phyloP scores from a whole-genome alignment of 345 rosid genomes.

The Pistacia integerrima region DNA sequence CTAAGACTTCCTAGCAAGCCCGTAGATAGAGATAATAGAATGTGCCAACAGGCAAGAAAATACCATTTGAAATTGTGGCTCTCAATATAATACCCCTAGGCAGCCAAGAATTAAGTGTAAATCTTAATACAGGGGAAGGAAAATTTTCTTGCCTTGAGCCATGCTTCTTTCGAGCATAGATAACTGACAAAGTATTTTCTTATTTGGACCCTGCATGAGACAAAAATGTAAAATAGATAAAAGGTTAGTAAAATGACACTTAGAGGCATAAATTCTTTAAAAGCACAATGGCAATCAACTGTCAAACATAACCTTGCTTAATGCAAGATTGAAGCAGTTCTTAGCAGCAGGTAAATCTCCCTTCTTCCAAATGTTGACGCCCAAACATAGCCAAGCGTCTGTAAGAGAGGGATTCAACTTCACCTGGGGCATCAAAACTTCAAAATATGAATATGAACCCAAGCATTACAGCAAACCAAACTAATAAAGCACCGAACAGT shows the following conservation, averaged over 20 bases:
- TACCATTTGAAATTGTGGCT: not conserved
- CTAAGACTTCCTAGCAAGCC: not conserved
- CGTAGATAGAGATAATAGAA: not conserved
- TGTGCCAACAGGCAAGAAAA: slow-evolving; percentile 4
- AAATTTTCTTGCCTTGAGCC: slow-evolving; percentile 60
- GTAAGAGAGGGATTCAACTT: slow-evolving; percentile 78
- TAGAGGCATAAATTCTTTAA: not conserved
- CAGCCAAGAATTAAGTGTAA: slow-evolving; percentile 1
- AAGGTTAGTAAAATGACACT: not conserved
- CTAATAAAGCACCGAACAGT: not conserved
- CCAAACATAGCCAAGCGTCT: slow-evolving; percentile 77
- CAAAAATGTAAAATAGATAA: slow-evolving; percentile 6
- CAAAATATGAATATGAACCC: slow-evolving; percentile 12
- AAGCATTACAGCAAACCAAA: slow-evolving; percentile 18
- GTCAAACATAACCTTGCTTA: slow-evolving; percentile 52
- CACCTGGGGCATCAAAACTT: slow-evolving; percentile 46
- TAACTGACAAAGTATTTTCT: slow-evolving; percentile 64
- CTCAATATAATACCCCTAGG: not conserved
- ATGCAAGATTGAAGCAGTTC: slow-evolving; percentile 70
- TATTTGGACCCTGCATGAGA: slow-evolving; percentile 57
- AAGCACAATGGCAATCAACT: not conserved
- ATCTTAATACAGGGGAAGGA: not conserved
- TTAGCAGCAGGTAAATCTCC: slow-evolving; percentile 69
- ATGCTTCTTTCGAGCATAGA: slow-evolving; percentile 80
- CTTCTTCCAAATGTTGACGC: slow-evolving; percentile 80